Evolutionary conservation across 1,284 basidiomycete genomes (phyloP), one percentile per base, ranked within the genome.

Genomic region (Neolentinus lepideus): DNA sequence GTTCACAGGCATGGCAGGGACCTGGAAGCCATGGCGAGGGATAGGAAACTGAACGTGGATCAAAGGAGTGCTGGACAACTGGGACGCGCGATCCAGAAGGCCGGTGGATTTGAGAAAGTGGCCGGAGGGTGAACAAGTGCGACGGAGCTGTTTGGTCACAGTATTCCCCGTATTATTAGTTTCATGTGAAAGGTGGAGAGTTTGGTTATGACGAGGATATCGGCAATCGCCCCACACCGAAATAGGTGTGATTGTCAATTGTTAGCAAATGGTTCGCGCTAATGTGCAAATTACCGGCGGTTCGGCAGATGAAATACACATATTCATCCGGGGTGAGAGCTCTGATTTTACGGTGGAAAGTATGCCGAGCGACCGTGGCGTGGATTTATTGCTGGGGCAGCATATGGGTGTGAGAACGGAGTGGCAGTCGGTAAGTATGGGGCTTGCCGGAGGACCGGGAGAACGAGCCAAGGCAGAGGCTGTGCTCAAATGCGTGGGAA

Each of bases 1-100:
- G 81, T 93, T 10, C 67, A 70, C 38, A 87, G 82, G 68, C 77
- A 98, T 71, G 89, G 86, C 0, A 73, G 77, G 36, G 88, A 98
- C 71, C 72, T 85, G 19, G 79, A 83, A 25, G 75, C 71, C 38
- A 97, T 97, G 93, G 83, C 85, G 10, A 77, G 77, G 60, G 95
- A 98, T 72, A 73, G 83, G 60, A 86, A 79, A 69, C 69, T 89
- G 59, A 98, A 99, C 67, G 72, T 82, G 22, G 87, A 86, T 71
- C 96, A 98, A 72, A 85, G 88, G 67, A 98, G 94, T 2, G 79
- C 77, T 35, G 95, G 93, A 16, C 85, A 95, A 72, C 73, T 99
- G 65, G 78, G 67, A 61, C 75, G 82, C 65, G 84, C 82, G 36
- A 71, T 89, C 56, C 68, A 64, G 58, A 83, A 77, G 64, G 79